Conservation (phyloP, 345 rosid species). For the Cardamine chenopodiifolia region DNA sequence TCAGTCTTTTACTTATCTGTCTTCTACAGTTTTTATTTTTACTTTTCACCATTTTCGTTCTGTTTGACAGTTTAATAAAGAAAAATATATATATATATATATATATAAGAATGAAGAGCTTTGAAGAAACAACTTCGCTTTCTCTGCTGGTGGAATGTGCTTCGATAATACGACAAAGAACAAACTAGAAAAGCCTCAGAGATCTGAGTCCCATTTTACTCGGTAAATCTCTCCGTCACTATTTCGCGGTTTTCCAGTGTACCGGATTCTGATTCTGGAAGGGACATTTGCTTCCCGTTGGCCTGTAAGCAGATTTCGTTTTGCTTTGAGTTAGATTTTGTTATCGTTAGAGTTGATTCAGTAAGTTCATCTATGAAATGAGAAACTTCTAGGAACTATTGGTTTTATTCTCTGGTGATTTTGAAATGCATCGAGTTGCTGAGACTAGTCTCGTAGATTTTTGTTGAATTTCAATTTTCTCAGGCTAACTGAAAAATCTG, state of each 20-base stretch:
- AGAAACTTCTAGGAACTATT: not conserved
- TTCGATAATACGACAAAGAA: conserved; percentile 8
- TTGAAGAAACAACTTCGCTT: conserved; percentile 21
- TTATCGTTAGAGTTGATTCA: conserved; percentile 8
- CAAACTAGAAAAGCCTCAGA: conserved; percentile 8
- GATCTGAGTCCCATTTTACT: conserved; percentile 25
- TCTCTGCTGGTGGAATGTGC: conserved; percentile 34
- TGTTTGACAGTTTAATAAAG: not conserved
- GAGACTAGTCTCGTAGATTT: too few relatives aligned
- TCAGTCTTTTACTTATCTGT: not conserved
- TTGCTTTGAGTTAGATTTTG: conserved; percentile 17
- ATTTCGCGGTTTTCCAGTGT: conserved; percentile 9
- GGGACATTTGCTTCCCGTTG: conserved; percentile 10
- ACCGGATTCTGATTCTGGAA: conserved; percentile 25
- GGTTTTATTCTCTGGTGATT: not conserved
- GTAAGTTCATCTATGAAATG: conserved; percentile 17
- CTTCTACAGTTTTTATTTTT: not conserved
- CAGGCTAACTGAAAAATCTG: too few relatives aligned
- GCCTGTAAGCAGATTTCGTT: conserved; percentile 6
- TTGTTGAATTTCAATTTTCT: too few relatives aligned
- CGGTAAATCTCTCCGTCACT: not conserved
- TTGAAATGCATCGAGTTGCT: not conserved
- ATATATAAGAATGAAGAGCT: not conserved
- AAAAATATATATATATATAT: not conserved
- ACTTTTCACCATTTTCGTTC: not conserved